Conservation (phyloP, 495 filamentous ascomycete species). For the Astrocystis sublimbata region DNA sequence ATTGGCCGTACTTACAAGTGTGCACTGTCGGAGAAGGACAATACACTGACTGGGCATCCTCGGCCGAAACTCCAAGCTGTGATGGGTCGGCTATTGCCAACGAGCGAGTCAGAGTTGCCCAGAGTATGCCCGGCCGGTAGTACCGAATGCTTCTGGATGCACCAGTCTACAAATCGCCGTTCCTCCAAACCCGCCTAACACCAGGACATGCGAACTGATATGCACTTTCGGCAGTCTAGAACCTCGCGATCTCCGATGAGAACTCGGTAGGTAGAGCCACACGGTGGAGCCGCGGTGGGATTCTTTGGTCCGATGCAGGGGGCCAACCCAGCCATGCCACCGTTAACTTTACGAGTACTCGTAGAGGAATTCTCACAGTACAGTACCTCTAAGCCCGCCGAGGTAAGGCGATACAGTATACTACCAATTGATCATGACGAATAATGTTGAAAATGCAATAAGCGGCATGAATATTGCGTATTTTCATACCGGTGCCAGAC, state of each 20-base stretch:
- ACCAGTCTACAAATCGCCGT: neutral
- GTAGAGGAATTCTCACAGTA: too few relatives aligned
- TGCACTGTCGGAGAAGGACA: too few relatives aligned
- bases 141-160: neutral
- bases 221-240: neutral
- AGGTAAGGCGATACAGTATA: too few relatives aligned
- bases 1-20: neutral
- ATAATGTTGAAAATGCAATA: too few relatives aligned
- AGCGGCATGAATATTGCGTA: too few relatives aligned
- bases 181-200: neutral
- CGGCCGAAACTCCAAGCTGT: neutral
- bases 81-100: neutral
- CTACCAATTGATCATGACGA: too few relatives aligned
- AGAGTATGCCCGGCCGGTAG: too few relatives aligned
- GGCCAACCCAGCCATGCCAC: neutral
- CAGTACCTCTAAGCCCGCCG: too few relatives aligned
- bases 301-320: neutral
- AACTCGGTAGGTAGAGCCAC: neutral
- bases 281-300: neutral
- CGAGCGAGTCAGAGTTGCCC: neutral
- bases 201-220: neutral
- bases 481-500: too few relatives aligned
- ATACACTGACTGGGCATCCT: neutral
- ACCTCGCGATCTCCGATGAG: conserved; percentile 4
- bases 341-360: neutral